phyloP scores from a whole-genome alignment of 2,329 filamentous ascomycete genomes.

The Venturia pyrina region DNA sequence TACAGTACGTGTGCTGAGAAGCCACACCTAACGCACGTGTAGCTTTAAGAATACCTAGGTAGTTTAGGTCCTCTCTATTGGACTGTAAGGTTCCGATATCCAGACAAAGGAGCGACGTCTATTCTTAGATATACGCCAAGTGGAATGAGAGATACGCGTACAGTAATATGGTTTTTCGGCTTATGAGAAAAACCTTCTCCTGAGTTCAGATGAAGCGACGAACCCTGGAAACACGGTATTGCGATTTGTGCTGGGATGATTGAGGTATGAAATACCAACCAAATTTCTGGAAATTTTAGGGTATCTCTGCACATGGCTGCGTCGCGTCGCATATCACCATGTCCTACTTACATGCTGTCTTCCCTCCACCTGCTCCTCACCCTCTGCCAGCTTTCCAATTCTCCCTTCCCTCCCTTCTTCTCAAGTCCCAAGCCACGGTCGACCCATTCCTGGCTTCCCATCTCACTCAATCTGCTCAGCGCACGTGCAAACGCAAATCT shows the following conservation, averaged over 20 bases:
- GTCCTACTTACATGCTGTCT: constrained; percentile 20
- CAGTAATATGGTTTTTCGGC: too few relatives aligned
- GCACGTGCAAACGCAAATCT: constrained; percentile 91
- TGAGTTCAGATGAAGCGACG: too few relatives aligned
- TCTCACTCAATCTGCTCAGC: constrained; percentile 73
- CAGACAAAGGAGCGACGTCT: too few relatives aligned
- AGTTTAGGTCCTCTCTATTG: too few relatives aligned
- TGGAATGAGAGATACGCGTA: too few relatives aligned
- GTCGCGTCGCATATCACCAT: background rate
- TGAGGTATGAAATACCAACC: background rate
- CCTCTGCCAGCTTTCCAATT: constrained; percentile 56
- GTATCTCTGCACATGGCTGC: background rate
- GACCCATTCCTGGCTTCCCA: constrained; percentile 93
- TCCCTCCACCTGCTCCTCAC: constrained; percentile 58
- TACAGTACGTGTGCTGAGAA: too few relatives aligned
- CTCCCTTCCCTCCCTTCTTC: constrained; percentile 51
- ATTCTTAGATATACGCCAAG: too few relatives aligned
- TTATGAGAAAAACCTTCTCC: too few relatives aligned
- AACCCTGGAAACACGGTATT: background rate
- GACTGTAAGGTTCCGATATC: too few relatives aligned
- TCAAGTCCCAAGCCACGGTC: constrained; percentile 64
- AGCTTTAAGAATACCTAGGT: too few relatives aligned
- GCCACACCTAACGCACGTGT: too few relatives aligned
- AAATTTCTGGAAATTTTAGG: background rate
- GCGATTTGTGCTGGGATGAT: background rate